Evolutionary conservation across 768 basidiomycete genomes (phyloP).

Genomic region (Boletus rubropictus): DNA sequence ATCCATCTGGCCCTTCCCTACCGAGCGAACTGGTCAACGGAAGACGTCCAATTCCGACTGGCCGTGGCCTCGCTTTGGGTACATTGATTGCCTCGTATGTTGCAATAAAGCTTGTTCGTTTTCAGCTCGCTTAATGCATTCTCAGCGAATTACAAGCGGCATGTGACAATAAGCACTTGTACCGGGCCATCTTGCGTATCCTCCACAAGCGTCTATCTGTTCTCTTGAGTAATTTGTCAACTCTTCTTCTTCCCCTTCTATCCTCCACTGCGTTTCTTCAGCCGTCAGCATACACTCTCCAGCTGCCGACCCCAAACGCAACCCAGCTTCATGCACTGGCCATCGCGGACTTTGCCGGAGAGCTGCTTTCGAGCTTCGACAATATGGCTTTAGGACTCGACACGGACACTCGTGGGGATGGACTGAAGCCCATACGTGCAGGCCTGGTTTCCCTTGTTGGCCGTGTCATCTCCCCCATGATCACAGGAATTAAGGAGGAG

Average conservation of each 20-base stretch:
- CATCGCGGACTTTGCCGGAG: slow-evolving; percentile 64
- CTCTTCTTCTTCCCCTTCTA: slow-evolving; percentile 59
- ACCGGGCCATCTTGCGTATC: slow-evolving; percentile 64
- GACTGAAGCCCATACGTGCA: slow-evolving; percentile 63
- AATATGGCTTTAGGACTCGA: slow-evolving; percentile 58
- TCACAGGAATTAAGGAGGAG: slow-evolving; percentile 55
- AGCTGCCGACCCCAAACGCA: slow-evolving; percentile 50
- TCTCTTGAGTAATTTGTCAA: slow-evolving; percentile 62
- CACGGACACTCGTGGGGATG: slow-evolving; percentile 57
- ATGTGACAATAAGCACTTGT: slow-evolving; percentile 56
- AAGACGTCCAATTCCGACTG: slow-evolving; percentile 66
- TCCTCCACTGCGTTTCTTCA: slow-evolving; percentile 58
- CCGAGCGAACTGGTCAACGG: slow-evolving; percentile 54
- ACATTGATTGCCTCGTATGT: slow-evolving; percentile 67
- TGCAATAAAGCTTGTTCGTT: neutral
- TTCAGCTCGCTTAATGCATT: slow-evolving; percentile 11
- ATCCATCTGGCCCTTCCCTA: slow-evolving; percentile 50
- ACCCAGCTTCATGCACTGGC: slow-evolving; percentile 69
- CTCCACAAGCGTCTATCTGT: slow-evolving; percentile 76
- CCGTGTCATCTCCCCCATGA: slow-evolving; percentile 60
- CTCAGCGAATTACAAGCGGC: slow-evolving; percentile 65
- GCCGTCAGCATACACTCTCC: slow-evolving; percentile 45
- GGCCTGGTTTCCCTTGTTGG: slow-evolving; percentile 63
- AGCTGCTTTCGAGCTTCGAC: slow-evolving; percentile 68
- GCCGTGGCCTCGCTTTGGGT: slow-evolving; percentile 64